Percentiles rank a stretch among this genome's conserved stretches.
phyloP scores from a whole-genome alignment of 306 rosid species.

The Vicia faba region DNA sequence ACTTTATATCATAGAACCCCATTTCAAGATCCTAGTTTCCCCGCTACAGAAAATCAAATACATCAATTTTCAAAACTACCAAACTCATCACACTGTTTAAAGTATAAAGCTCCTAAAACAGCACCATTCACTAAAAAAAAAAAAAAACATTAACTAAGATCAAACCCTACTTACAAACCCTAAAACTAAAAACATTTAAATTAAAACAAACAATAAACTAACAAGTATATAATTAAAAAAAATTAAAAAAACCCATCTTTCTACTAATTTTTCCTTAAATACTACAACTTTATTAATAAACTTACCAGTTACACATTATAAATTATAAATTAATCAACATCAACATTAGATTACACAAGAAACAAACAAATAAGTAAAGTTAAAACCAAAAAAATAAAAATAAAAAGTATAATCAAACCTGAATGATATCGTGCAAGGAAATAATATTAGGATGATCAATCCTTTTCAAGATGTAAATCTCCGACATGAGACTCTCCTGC shows the following conservation, averaged over 20 bases:
- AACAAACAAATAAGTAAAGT: not conserved
- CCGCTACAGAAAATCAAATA: not conserved
- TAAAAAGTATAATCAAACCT: slow-evolving; percentile 48
- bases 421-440: slow-evolving; percentile 77
- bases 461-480: slow-evolving; percentile 79
- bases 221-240: not conserved
- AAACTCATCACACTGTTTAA: not conserved
- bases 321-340: not conserved
- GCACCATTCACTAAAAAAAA: not conserved
- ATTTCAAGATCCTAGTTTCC: not conserved
- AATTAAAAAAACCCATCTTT: not conserved
- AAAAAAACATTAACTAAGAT: no score
- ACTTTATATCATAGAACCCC: not conserved
- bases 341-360: slow-evolving; percentile 6
- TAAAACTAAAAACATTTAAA: not conserved
- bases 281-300: not conserved
- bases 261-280: not conserved
- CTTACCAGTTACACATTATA: not conserved
- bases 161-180: slow-evolving; percentile 9
- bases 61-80: not conserved
- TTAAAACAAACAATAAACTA: not conserved
- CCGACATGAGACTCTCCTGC: slow-evolving; percentile 92
- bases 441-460: slow-evolving; percentile 91
- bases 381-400: not conserved
- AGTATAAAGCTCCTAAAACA: slow-evolving; percentile 18